These are phyloP conservation scores for Aspergillus heteromorphus DNA, from an alignment of 495 filamentous ascomycete genomes.

Conservation along the genomic window DNA sequence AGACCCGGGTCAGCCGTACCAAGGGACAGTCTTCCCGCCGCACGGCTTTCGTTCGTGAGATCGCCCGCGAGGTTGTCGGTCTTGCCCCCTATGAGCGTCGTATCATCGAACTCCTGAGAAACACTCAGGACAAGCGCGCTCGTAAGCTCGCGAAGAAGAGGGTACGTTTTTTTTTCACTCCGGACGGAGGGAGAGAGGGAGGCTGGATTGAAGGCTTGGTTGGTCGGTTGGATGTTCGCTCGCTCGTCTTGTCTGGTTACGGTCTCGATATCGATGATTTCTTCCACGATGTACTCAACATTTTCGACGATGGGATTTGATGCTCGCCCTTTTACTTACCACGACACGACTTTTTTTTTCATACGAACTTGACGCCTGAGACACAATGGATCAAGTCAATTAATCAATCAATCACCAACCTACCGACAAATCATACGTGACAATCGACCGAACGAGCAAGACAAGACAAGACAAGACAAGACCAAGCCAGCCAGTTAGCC, in stretches of 20 bases:
- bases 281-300: not conserved
- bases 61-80: slow-evolving; percentile 89
- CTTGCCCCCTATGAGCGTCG: slow-evolving; percentile 97
- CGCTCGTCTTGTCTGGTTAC: not conserved
- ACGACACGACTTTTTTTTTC: no score
- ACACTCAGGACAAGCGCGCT: slow-evolving; percentile 98
- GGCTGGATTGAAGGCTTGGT: not conserved
- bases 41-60: slow-evolving; percentile 87
- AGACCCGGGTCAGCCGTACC: slow-evolving; percentile 79
- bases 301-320: no score
- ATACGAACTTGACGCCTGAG: no score
- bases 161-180: slow-evolving; percentile 45
- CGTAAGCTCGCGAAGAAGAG: slow-evolving; percentile 99
- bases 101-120: slow-evolving; percentile 96
- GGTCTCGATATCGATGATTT: not conserved
- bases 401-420: not conserved
- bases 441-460: not conserved
- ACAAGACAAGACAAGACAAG: not conserved
- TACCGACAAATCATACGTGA: not conserved
- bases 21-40: slow-evolving; percentile 91
- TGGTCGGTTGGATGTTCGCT: not conserved
- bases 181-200: not conserved
- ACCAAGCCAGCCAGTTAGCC: not conserved
- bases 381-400: not conserved
- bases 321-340: no score